Evolutionary conservation across 2,329 filamentous ascomycete genomes (phyloP).

Genomic region (Ascocoryne sarcoides): DNA sequence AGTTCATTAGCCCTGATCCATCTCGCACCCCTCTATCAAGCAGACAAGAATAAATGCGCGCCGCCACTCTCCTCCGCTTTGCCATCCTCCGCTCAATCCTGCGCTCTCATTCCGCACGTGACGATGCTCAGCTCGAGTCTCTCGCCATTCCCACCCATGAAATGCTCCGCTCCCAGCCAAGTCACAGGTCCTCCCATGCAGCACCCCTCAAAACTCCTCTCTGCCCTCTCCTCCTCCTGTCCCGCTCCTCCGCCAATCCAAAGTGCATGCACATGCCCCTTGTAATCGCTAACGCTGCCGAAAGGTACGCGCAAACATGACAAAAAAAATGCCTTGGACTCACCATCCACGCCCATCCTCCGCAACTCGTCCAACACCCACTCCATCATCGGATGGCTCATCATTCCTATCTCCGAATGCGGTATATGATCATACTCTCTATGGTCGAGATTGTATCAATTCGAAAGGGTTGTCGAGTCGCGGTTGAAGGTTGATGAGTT

Average conservation of each 20-base stretch:
- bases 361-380: constrained; percentile 19
- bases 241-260: background rate
- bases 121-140: background rate
- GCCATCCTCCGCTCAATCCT: too few relatives aligned
- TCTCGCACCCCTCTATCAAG: background rate
- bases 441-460: too few relatives aligned
- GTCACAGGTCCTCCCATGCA: background rate
- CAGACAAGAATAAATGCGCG: background rate
- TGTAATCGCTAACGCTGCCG: background rate
- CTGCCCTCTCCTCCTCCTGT: background rate
- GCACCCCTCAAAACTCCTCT: background rate
- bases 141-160: background rate
- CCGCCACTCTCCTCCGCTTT: too few relatives aligned
- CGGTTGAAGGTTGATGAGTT: too few relatives aligned
- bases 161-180: background rate
- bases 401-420: constrained; percentile 5
- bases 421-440: constrained; percentile 3
- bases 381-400: constrained; percentile 9
- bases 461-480: too few relatives aligned
- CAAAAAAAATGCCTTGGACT: constrained; percentile 2
- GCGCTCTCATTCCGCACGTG: background rate
- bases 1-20: background rate
- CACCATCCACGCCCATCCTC: constrained; percentile 16
- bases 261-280: background rate
- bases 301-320: background rate